Evolutionary conservation across 192 early-diverging fungal species (phyloP).

Genomic region (Spizellomyces sp.): DNA sequence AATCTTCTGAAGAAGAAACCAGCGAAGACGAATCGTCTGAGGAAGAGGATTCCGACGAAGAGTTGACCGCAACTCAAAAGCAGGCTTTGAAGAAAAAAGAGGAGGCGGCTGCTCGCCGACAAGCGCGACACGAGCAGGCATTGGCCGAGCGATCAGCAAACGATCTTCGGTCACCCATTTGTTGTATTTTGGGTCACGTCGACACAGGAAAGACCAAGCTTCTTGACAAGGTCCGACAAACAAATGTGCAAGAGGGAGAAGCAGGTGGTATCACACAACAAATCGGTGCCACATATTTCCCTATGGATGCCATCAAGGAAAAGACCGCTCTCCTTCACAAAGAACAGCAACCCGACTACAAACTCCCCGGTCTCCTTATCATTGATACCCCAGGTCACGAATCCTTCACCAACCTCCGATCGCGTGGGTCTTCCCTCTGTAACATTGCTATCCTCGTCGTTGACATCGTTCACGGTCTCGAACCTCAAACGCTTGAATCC

Average conservation of each 20-base stretch:
- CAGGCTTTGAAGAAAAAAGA: slow-evolving; percentile 70
- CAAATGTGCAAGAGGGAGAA: slow-evolving; percentile 99
- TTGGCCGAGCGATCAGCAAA: slow-evolving; percentile 83
- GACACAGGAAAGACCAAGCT: slow-evolving; percentile 96
- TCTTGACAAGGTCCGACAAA: slow-evolving; percentile 98
- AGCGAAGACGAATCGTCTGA: slow-evolving; percentile 25
- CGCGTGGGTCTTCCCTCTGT: slow-evolving; percentile 94
- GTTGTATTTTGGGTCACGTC: slow-evolving; percentile 98
- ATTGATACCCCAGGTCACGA: slow-evolving; percentile 99
- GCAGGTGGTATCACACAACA: slow-evolving; percentile 99
- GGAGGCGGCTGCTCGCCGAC: slow-evolving; percentile 61
- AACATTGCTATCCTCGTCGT: slow-evolving; percentile 99
- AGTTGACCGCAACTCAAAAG: slow-evolving; percentile 66
- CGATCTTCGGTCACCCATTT: slow-evolving; percentile 95
- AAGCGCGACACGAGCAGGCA: slow-evolving; percentile 70
- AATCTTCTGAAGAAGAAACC: slow-evolving; percentile 32
- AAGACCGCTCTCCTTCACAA: slow-evolving; percentile 84
- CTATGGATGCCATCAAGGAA: slow-evolving; percentile 86
- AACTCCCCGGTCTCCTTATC: slow-evolving; percentile 90
- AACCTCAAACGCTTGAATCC: slow-evolving; percentile 97
- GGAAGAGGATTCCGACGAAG: slow-evolving; percentile 48
- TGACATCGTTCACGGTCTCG: slow-evolving; percentile 98
- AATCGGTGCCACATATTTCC: slow-evolving; percentile 99
- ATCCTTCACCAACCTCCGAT: slow-evolving; percentile 94
- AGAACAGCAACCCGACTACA: slow-evolving; percentile 62